Evolutionary conservation across 306 rosid species (phyloP).

Genomic region (Dalbergia oliveri): DNA sequence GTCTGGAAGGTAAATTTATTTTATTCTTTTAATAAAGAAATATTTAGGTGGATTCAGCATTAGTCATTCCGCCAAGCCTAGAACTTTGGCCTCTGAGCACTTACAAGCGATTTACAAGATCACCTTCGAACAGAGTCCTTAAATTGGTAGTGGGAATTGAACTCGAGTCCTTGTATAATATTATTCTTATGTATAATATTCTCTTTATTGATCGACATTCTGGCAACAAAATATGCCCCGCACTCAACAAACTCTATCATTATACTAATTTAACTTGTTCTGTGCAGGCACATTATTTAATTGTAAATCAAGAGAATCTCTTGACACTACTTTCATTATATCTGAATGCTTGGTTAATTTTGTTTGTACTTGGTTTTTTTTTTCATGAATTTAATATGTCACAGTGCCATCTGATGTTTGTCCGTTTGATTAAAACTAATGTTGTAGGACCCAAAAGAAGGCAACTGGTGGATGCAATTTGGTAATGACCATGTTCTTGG

Average conservation of each 20-base stretch:
- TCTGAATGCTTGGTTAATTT: neutral
- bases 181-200: neutral
- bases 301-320: slow-evolving; percentile 51
- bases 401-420: slow-evolving; percentile 40
- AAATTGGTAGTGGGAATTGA: too few species aligned
- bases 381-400: slow-evolving; percentile 47
- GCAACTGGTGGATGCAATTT: slow-evolving; percentile 76
- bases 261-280: slow-evolving; percentile 18
- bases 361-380: neutral
- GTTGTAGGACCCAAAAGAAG: slow-evolving; percentile 71
- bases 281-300: slow-evolving; percentile 38
- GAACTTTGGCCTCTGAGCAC: too few species aligned
- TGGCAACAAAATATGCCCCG: slow-evolving; percentile 43
- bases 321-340: slow-evolving; percentile 47
- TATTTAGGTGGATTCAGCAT: too few species aligned
- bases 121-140: too few species aligned
- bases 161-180: too few species aligned
- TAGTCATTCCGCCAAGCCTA: too few species aligned
- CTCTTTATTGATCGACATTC: slow-evolving; percentile 47
- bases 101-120: too few species aligned
- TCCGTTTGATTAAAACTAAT: slow-evolving; percentile 35
- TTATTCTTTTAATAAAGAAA: neutral
- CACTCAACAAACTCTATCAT: slow-evolving; percentile 36
- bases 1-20: slow-evolving; percentile 62
- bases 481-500: slow-evolving; percentile 63